A percentile compares a stretch with the other conserved stretches of the same genome.
phyloP scores from a whole-genome alignment of 495 filamentous ascomycete species.

The Trichocladium uniseriatum region DNA sequence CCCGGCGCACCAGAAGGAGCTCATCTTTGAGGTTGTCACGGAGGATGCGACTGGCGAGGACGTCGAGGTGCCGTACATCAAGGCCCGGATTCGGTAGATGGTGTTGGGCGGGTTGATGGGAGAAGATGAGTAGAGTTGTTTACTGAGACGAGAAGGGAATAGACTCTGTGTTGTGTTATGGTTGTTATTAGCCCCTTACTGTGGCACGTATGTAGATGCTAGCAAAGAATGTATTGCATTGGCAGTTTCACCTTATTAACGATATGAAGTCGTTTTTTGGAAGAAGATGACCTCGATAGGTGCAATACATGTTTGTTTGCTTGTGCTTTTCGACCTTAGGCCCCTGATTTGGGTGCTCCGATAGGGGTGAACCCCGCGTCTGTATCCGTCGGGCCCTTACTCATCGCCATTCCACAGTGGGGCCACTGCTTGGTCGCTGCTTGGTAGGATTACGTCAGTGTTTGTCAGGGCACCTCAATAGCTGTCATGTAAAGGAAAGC shows the following conservation, averaged over 20 bases:
- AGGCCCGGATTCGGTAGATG: slow-evolving; percentile 54
- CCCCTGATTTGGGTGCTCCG: too few species aligned
- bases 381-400: too few species aligned
- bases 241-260: too few species aligned
- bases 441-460: background rate
- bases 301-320: too few species aligned
- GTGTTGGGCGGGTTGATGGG: background rate
- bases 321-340: too few species aligned
- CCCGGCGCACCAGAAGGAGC: slow-evolving; percentile 82
- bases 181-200: too few species aligned
- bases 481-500: background rate
- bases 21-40: slow-evolving; percentile 92
- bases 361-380: too few species aligned
- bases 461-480: background rate
- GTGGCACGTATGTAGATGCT: too few species aligned
- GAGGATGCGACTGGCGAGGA: slow-evolving; percentile 89
- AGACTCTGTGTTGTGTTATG: background rate
- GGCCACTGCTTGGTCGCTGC: background rate
- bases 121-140: background rate
- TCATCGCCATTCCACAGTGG: background rate
- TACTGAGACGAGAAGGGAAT: background rate
- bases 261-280: too few species aligned
- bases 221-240: too few species aligned
- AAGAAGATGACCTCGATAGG: too few species aligned
- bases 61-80: slow-evolving; percentile 95